phyloP scores from a whole-genome alignment of 108 stramenopile genomes.

The Conticribra weissflogii region DNA sequence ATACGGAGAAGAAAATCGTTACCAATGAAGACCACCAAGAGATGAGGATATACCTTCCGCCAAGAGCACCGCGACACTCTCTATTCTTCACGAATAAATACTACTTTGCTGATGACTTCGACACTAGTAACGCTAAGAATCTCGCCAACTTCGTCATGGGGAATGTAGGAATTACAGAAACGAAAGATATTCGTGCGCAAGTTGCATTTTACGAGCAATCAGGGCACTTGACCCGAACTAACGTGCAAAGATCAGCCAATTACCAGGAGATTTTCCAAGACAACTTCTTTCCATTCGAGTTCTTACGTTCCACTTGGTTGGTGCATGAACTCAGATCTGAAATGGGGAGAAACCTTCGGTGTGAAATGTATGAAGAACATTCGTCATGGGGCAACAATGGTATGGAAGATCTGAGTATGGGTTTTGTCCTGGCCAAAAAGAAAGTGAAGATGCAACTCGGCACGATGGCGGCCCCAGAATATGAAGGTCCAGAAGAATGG shows the following conservation, averaged over 20 bases:
- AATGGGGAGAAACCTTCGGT: conserved; percentile 59
- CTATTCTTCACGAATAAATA: conserved; percentile 39
- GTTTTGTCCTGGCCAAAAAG: conserved; percentile 55
- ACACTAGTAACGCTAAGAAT: conserved; percentile 28
- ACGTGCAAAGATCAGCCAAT: conserved; percentile 39
- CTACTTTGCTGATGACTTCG: conserved; percentile 8
- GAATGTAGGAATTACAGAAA: conserved; percentile 38
- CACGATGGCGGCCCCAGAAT: conserved; percentile 35
- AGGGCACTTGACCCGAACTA: conserved; percentile 29
- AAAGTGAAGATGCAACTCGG: conserved; percentile 41
- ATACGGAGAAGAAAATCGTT: conserved; percentile 32
- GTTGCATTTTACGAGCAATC: conserved; percentile 55
- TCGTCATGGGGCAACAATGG: conserved; percentile 61
- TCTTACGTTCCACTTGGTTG: conserved; percentile 49
- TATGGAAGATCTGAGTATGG: conserved; percentile 72
- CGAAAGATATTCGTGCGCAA: conserved; percentile 46
- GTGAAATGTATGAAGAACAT: conserved; percentile 84
- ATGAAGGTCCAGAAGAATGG: conserved; percentile 48
- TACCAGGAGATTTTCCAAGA: conserved; percentile 43
- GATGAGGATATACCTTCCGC: conserved; percentile 27
- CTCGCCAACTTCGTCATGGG: conserved; percentile 50
- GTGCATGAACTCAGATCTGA: conserved; percentile 58
- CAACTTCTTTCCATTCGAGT: conserved; percentile 55
- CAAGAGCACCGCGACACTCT: conserved; percentile 44
- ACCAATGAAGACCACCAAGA: conserved; percentile 22